A percentile compares a stretch with the other conserved stretches of the same genome.
phyloP scores from a whole-genome alignment of 768 basidiomycete genomes.

The Suillus alpinus region DNA sequence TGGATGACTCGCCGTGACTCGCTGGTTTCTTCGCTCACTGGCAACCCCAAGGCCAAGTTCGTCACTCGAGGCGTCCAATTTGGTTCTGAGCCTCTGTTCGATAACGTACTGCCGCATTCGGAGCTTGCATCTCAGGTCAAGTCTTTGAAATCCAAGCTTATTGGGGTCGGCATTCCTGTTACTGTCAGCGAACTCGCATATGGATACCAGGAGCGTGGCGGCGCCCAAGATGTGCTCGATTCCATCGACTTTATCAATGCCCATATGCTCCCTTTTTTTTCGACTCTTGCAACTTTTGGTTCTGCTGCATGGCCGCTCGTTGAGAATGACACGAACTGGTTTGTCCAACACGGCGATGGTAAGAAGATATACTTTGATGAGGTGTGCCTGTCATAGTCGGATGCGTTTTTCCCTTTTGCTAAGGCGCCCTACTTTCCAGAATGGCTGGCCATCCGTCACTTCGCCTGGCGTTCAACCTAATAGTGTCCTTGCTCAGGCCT shows the following conservation, averaged over 20 bases:
- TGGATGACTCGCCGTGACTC: conserved; percentile 55
- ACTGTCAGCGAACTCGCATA: conserved; percentile 68
- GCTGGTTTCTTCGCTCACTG: conserved; percentile 50
- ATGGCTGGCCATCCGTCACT: conserved; percentile 74
- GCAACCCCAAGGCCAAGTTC: conserved; percentile 61
- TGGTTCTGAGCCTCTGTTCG: conserved; percentile 69
- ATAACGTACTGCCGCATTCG: conserved; percentile 47
- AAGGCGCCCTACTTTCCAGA: conserved; percentile 37
- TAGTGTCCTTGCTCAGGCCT: conserved; percentile 56
- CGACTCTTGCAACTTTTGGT: conserved; percentile 33
- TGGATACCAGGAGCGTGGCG: conserved; percentile 51
- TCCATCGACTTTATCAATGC: conserved; percentile 64
- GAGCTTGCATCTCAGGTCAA: conserved; percentile 51
- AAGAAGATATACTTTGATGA: conserved; percentile 79
- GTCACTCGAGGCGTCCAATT: conserved; percentile 67
- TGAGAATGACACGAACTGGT: conserved; percentile 59
- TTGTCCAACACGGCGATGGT: conserved; percentile 55
- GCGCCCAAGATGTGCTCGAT: conserved; percentile 52
- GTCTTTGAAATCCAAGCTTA: conserved; percentile 46
- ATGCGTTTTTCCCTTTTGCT: background rate
- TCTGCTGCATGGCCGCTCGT: conserved; percentile 64
- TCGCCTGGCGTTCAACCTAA: conserved; percentile 64
- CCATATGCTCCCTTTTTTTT: conserved; percentile 74
- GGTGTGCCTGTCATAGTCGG: conserved; percentile 34
- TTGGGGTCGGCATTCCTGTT: conserved; percentile 57